Conservation (phyloP, 352 stramenopile species). For the Phytophthora sp. region DNA sequence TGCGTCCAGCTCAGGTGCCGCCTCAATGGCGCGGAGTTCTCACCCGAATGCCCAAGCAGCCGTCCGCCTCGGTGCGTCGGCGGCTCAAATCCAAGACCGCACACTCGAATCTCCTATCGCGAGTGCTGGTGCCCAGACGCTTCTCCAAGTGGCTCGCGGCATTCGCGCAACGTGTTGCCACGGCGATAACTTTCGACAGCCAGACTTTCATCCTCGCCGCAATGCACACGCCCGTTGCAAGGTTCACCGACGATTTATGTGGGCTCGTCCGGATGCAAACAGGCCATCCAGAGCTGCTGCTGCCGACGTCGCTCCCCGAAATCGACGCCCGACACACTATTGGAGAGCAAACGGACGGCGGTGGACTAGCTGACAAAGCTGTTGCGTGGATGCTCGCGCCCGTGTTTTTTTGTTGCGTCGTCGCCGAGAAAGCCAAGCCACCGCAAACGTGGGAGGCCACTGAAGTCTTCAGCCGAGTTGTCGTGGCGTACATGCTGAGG, state of each 20-base stretch:
- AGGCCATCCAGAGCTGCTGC: background rate
- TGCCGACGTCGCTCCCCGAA: background rate
- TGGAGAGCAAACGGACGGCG: slow-evolving; percentile 2
- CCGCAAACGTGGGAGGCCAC: slow-evolving; percentile 32
- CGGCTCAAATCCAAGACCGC: slow-evolving; percentile 12
- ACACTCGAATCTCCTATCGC: slow-evolving; percentile 12
- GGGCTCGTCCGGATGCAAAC: slow-evolving; percentile 3
- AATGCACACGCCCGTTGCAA: slow-evolving; percentile 1
- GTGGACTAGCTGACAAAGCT: slow-evolving; percentile 24
- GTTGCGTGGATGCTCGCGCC: slow-evolving; percentile 43
- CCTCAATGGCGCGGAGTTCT: slow-evolving; percentile 2
- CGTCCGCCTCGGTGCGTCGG: background rate
- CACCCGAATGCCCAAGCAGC: slow-evolving; percentile 1
- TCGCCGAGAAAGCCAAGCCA: slow-evolving; percentile 28
- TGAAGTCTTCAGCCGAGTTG: slow-evolving; percentile 43
- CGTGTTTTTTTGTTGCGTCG: slow-evolving; percentile 53
- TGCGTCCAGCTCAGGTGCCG: slow-evolving; percentile 13
- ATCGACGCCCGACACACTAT: background rate
- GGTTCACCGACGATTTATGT: background rate
- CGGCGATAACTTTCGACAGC: slow-evolving; percentile 2
- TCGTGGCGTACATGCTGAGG: slow-evolving; percentile 53
- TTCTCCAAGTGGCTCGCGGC: slow-evolving; percentile 22
- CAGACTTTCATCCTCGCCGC: background rate
- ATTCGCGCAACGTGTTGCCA: background rate
- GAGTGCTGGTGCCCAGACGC: background rate